Conservation (phyloP, 441 rosid genomes). For the Breynia disticha region DNA sequence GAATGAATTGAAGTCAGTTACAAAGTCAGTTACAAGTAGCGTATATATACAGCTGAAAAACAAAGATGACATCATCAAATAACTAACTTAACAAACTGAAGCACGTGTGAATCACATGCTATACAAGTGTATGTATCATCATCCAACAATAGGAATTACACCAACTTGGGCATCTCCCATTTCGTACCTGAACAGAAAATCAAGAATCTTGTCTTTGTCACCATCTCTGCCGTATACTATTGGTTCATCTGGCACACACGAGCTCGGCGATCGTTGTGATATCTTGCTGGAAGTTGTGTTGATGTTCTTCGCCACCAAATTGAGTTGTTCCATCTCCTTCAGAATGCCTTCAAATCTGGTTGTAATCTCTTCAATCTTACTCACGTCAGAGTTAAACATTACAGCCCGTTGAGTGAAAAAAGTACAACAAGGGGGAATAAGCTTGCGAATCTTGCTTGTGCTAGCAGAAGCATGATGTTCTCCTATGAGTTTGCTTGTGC, state of each 20-base stretch:
- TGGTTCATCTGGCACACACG: background rate
- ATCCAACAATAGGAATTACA: slow-evolving; percentile 1
- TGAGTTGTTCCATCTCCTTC: background rate
- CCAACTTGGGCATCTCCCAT: background rate
- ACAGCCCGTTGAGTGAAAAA: background rate
- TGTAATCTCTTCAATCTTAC: slow-evolving; percentile 5
- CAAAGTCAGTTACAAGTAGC: no score
- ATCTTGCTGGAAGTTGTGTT: background rate
- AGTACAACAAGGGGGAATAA: background rate
- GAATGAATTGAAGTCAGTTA: no score
- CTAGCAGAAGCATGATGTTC: no score
- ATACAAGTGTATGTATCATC: no score
- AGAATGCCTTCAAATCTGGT: background rate
- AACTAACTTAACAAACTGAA: no score
- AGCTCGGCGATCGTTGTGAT: slow-evolving; percentile 1
- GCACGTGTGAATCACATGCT: no score
- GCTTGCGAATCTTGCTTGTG: background rate
- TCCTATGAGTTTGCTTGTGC: no score
- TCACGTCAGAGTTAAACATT: slow-evolving; percentile 5
- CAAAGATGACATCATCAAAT: no score
- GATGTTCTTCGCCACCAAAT: background rate
- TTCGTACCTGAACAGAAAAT: background rate
- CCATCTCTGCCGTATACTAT: slow-evolving; percentile 6
- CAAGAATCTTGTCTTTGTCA: slow-evolving; percentile 8
- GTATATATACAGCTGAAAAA: no score